Base-by-base conservation (phyloP, 495 filamentous ascomycete genomes). In the Choiromyces venosus region DNA sequence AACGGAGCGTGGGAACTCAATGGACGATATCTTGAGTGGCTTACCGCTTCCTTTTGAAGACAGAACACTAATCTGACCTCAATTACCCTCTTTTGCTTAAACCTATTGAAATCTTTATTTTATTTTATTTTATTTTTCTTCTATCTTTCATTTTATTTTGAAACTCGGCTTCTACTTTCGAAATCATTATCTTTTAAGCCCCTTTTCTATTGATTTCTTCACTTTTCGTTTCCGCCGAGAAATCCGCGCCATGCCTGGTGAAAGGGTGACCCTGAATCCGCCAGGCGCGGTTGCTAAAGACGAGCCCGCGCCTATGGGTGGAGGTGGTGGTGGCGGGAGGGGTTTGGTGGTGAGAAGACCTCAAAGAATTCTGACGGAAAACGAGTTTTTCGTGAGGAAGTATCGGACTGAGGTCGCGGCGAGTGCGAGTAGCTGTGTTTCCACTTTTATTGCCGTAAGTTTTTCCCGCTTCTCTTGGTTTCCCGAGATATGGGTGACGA, bases 371-470 rank as follows among this genome's bases (percentile, higher is more conserved):
- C 39, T 80, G 21, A 80, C 74, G 33, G 71, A 72, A 2, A 66
- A 69, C 19, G 76, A 88, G 79, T 83, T 84, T 74, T 91, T 89
- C 84, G 82, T 90, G 73, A 93, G 92, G 82, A 85, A 85, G 74
- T 92, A 94, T 82, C 87, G 91, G 64, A 92, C 91, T n/a, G 90
- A 93, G 83, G 88, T 93, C 46, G 89, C 92, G 65, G 91, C 92
- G 19, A 90, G 89, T 76, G 82, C 88, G 16, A 90, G 89, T 77
- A 93, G 90, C 82, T 84, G 93, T 66, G 81, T 93, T 56, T 92
- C 90, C 33, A 93, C 91, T 10, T 84, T 92, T 80, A 84, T 86
- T 73, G 89, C 91, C 33, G 87, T 89, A 79, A 78, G 86, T 82
- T n/a, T 14, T 37, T 40, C 38, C 18, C 37, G 19, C 42, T 42